A percentile compares a stretch with the other conserved stretches of the same genome.
phyloP scores from a whole-genome alignment of 2,329 filamentous ascomycete species.

The Fusarium anthophilum region DNA sequence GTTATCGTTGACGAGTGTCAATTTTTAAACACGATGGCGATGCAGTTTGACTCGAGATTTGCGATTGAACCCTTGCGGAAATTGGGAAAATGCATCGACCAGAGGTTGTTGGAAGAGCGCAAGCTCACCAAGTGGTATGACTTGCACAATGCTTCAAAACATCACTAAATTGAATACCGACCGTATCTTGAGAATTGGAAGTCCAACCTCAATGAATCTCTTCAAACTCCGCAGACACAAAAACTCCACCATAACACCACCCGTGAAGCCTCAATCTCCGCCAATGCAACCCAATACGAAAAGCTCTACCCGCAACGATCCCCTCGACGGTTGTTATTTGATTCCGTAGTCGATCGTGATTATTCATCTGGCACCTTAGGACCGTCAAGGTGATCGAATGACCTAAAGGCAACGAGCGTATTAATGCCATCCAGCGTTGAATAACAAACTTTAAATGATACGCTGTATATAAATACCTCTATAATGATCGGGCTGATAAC shows the following conservation, averaged over 20 bases:
- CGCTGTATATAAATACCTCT: neutral
- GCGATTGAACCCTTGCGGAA: no score
- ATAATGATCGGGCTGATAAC: neutral
- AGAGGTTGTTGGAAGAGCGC: neutral
- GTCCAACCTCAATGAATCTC: neutral
- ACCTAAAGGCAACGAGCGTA: neutral
- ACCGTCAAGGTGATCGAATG: neutral
- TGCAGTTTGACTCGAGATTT: neutral
- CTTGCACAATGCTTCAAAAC: neutral
- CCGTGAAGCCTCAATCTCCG: neutral
- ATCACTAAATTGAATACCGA: neutral
- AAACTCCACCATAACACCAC: neutral
- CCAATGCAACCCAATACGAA: neutral
- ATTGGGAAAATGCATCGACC: neutral
- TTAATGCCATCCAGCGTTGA: neutral
- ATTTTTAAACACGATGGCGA: neutral
- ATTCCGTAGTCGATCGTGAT: no score
- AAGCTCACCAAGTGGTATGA: neutral
- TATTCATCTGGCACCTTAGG: no score
- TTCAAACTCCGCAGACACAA: neutral
- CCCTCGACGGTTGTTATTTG: no score
- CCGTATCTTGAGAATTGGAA: neutral
- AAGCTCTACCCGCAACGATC: neutral
- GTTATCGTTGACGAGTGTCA: slow-evolving; percentile 43
- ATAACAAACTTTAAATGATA: neutral